phyloP scores from a whole-genome alignment of 495 filamentous ascomycete genomes.

The Annulohypoxylon moriforme region DNA sequence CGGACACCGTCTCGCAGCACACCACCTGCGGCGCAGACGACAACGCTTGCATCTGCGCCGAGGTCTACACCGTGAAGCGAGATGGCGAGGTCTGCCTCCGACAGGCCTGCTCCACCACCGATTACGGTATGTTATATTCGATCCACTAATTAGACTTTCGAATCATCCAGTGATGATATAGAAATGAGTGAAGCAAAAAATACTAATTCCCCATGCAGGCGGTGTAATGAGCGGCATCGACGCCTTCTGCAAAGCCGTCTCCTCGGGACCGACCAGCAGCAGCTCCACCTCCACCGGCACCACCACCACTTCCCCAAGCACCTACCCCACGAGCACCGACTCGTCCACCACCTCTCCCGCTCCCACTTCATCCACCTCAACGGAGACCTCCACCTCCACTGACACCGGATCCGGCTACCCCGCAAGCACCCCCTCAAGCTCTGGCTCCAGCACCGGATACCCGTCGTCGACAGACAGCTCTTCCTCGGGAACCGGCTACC shows the following conservation, averaged over 20 bases:
- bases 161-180: neutral
- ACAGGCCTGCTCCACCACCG: slow-evolving; percentile 35
- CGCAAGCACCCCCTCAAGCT: slow-evolving; percentile 22
- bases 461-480: neutral
- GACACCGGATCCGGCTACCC: slow-evolving; percentile 12
- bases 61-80: slow-evolving; percentile 48
- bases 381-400: slow-evolving; percentile 2
- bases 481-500: slow-evolving; percentile 11
- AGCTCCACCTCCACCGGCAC: slow-evolving; percentile 26
- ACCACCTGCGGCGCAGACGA: slow-evolving; percentile 54
- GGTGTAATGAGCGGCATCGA: slow-evolving; percentile 45
- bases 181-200: neutral
- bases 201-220: slow-evolving; percentile 31
- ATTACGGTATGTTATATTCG: slow-evolving; percentile 45
- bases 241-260: slow-evolving; percentile 43
- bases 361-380: slow-evolving; percentile 10
- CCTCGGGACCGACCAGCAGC: slow-evolving; percentile 33
- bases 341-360: slow-evolving; percentile 22
- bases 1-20: slow-evolving; percentile 42
- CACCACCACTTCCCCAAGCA: slow-evolving; percentile 11
- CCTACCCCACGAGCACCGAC: slow-evolving; percentile 11
- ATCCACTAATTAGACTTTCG: neutral
- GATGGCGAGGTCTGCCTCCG: slow-evolving; percentile 49
- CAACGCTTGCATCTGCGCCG: slow-evolving; percentile 57
- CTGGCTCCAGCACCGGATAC: slow-evolving; percentile 1